Base-by-base conservation (phyloP, 768 basidiomycete genomes). In the Rubroboletus pulcherrimus region DNA sequence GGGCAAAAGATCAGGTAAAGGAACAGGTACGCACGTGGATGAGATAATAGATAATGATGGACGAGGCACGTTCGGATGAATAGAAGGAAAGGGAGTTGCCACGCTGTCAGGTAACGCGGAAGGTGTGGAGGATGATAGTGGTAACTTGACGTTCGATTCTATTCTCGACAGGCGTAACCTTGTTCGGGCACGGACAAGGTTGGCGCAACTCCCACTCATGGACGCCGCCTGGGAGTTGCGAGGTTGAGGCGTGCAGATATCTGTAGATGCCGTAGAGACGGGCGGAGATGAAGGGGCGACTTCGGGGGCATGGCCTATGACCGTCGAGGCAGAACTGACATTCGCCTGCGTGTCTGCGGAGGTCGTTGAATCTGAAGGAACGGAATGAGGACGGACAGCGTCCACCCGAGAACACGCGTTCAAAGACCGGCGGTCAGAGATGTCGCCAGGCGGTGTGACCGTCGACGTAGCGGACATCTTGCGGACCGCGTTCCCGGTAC, bases 21-120 rank as follows among this genome's bases (percentile, higher is more conserved):
- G 44, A 49, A 56, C 10, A 29, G 35, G 34, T 21, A 64, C 65
- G 24, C 58, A 68, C 67, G 67, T 61, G 55, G 69, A 59, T 7
- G 56, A 29, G n/a, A 21, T 19, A 19, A 38, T 37, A 54, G 53
- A 60, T 43, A 53, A 33, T 12, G 52, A 42, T 0, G 56, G 49
- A 40, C 47, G 47, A 17, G 47, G 38, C 17, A 15, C 48, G 8
- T 30, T 12, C 14, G 44, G 8, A 21, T 24, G 52, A 35, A 54
- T 46, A 24, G 41, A 47, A 35, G 60, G 41, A 35, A 37, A 42
- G 0, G 55, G 10, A 29, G 21, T 51, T 53, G 57, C 53, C 53
- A 58, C 49, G 57, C 40, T 56, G 55, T 51, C 66, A 46, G 49
- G 34, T 21, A 56, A 48, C 24, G 61, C 43, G 30, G 57, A 19